These are phyloP conservation scores for Epicoccum sorghinum DNA, from an alignment of 2,329 filamentous ascomycete species.

Conservation along the genomic window DNA sequence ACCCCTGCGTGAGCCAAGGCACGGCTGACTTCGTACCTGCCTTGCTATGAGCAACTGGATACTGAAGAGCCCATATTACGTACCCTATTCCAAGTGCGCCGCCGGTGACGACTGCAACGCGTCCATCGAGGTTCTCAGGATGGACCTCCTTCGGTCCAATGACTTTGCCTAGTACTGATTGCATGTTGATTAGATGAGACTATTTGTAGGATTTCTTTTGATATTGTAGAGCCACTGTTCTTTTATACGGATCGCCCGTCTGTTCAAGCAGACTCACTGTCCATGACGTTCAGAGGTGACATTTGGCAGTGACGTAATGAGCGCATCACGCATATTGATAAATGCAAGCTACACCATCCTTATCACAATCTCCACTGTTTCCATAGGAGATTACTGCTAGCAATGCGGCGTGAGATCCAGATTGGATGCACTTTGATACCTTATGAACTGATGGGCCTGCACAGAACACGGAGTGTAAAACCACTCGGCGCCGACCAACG, in stretches of 20 bases:
- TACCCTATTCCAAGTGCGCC: constrained; percentile 50
- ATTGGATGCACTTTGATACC: too few species aligned
- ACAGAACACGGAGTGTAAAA: too few species aligned
- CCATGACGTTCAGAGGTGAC: neutral
- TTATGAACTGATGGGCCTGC: too few species aligned
- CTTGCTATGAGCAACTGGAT: neutral
- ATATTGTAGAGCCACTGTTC: too few species aligned
- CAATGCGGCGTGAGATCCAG: too few species aligned
- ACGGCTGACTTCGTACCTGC: constrained; percentile 22
- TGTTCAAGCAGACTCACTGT: neutral
- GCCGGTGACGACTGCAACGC: constrained; percentile 49
- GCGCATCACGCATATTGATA: neutral
- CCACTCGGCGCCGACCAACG: too few species aligned
- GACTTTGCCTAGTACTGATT: constrained; percentile 47
- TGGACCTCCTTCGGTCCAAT: constrained; percentile 48
- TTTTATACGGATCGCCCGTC: neutral
- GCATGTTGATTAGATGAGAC: constrained; percentile 37
- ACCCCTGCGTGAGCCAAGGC: constrained; percentile 22
- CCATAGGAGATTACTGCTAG: too few species aligned
- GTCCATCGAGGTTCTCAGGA: constrained; percentile 39
- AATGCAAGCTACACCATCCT: neutral
- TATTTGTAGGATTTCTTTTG: constrained; percentile 47
- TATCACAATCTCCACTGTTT: too few species aligned
- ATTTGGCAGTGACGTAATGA: neutral
- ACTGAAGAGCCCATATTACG: neutral